phyloP scores from a whole-genome alignment of 129 eudicot genomes.

The sunflower (Helianthus annuus) region DNA sequence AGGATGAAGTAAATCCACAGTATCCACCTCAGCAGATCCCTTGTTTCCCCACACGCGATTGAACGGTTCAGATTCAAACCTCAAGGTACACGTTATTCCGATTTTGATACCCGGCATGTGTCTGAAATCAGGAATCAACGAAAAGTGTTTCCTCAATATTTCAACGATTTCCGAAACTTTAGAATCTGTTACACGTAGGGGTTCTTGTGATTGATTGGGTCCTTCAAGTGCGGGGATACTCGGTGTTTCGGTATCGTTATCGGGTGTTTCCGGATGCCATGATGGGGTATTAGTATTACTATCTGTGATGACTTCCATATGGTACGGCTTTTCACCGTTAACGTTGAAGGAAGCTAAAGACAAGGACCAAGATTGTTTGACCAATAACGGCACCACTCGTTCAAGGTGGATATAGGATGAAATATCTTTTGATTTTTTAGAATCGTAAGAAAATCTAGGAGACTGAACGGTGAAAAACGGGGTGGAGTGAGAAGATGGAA shows the following conservation, averaged over 20 bases:
- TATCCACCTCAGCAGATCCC: conserved; percentile 35
- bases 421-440: conserved; percentile 55
- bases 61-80: conserved; percentile 70
- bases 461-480: conserved; percentile 65
- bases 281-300: conserved; percentile 39
- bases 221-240: conserved; percentile 43
- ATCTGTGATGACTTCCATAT: conserved; percentile 59
- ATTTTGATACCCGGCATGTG: conserved; percentile 80
- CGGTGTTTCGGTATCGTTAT: conserved; percentile 24
- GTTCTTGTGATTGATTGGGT: conserved; percentile 62
- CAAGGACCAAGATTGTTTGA: conserved; percentile 92
- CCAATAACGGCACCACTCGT: conserved; percentile 67
- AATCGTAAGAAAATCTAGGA: conserved; percentile 50
- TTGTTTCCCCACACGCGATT: conserved; percentile 42
- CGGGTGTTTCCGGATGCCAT: conserved; percentile 46
- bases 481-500: conserved; percentile 63
- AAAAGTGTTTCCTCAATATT: conserved; percentile 71
- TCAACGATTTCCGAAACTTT: conserved; percentile 72
- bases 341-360: conserved; percentile 57
- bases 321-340: conserved; percentile 26
- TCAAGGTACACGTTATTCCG: conserved; percentile 62
- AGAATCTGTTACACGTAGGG: conserved; percentile 90
- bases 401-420: conserved; percentile 80
- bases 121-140: conserved; percentile 81
- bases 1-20: conserved; percentile 43